Base-by-base conservation (phyloP, 106 monocot genomes). In the Xerophyta viscosa region DNA sequence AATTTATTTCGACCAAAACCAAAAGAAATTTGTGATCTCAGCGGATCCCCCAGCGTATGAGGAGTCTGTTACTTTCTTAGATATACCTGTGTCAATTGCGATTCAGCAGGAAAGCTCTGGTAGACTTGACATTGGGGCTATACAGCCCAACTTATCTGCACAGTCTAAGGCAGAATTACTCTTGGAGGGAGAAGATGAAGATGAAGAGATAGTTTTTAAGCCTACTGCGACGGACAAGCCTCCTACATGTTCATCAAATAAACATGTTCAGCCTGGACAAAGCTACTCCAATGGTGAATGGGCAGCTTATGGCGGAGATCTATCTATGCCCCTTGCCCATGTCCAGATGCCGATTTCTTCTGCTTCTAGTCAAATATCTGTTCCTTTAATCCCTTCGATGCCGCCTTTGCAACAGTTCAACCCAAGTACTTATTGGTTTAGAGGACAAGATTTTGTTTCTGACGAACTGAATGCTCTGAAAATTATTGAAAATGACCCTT, bases 161-260 rank as follows among this genome's bases (percentile, higher is more conserved):
- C n/a, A n/a, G n/a, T n/a, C 65, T 12, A 73, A 66, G 6, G 18
- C 39, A 37, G 36, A 65, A 20, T 27, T 78, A 7, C 52, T 27
- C 52, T 15, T 51, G 10, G 85, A 79, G 53, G 70, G 41, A 44
- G 76, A 73, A 48, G 87, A 86, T 25, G 74, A 74, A 45, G 86
- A 87, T 50, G 96, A 96, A 71, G 89, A 79, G 53, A 98, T 98
- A 29, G 89, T 98, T 37, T 98, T 98, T 46, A 78, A 90, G 57
- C 96, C 96, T 54, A 50, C 78, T 25, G 26, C 54, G 46, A 46
- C 19, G 20, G 93, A 84, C 22, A 87, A 76, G 52, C 29, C 21
- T 51, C 28, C 52, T 0, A 61, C 9, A 48, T 10, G 52, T 56
- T 56, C 67, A n/a, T 45, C 24, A 63, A 37, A 62, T 65, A 77